Percentiles rank a stretch among this genome's conserved stretches.
Conservation (phyloP, 208 protist species). For the Leishmania gerbilli region DNA sequence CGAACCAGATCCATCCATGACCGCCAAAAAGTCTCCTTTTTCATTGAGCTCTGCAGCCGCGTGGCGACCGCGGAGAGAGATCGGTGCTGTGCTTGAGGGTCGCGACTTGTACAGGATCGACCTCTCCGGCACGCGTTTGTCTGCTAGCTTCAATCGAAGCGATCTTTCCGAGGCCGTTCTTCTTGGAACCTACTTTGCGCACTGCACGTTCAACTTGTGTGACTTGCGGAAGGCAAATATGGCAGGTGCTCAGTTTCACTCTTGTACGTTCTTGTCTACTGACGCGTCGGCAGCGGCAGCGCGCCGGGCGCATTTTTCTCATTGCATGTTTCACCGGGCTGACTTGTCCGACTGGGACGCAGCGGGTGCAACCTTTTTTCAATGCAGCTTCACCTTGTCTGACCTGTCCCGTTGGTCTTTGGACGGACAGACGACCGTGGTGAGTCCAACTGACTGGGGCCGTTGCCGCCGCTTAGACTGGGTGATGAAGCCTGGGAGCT, state of each 20-base stretch:
- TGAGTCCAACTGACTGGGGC: slow-evolving; percentile 65
- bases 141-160: slow-evolving; percentile 72
- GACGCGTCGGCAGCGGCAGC: slow-evolving; percentile 41
- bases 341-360: slow-evolving; percentile 73
- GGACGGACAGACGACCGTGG: slow-evolving; percentile 67
- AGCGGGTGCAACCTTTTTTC: slow-evolving; percentile 72
- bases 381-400: slow-evolving; percentile 72
- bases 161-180: slow-evolving; percentile 44
- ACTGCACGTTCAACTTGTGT: slow-evolving; percentile 73
- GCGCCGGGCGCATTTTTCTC: slow-evolving; percentile 54
- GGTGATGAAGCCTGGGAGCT: slow-evolving; percentile 25
- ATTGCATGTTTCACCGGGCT: slow-evolving; percentile 70
- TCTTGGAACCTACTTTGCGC: slow-evolving; percentile 38
- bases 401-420: slow-evolving; percentile 72
- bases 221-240: slow-evolving; percentile 38
- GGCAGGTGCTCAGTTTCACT: slow-evolving; percentile 66
- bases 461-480: slow-evolving; percentile 65
- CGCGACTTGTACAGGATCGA: slow-evolving; percentile 57
- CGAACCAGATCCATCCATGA: neutral
- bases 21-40: neutral
- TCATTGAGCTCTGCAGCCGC: neutral
- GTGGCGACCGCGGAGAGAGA: slow-evolving; percentile 33
- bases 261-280: slow-evolving; percentile 70
- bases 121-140: slow-evolving; percentile 51
- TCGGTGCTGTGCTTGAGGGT: slow-evolving; percentile 71